These are phyloP conservation scores for Arthrinium puccinioides DNA, from an alignment of 2,329 filamentous ascomycete genomes.

Conservation along the genomic window DNA sequence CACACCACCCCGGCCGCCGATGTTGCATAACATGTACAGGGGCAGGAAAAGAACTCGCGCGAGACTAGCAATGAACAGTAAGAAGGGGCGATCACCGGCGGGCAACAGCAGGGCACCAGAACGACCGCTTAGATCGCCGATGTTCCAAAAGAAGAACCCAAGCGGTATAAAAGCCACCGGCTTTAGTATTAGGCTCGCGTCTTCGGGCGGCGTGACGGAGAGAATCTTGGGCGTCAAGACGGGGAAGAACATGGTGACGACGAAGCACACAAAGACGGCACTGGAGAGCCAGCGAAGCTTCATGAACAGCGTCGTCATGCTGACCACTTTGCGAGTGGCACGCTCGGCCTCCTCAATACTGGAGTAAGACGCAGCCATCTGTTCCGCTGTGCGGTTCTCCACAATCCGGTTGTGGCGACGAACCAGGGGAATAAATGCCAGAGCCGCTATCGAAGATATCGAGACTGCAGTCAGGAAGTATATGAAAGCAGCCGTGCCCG, in stretches of 20 bases:
- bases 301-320: conserved; percentile 58
- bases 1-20: conserved; percentile 66
- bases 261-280: conserved; percentile 76
- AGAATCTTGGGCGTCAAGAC: conserved; percentile 73
- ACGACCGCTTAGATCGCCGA: conserved; percentile 76
- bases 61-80: conserved; percentile 62
- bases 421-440: conserved; percentile 69
- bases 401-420: conserved; percentile 49
- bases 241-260: conserved; percentile 88
- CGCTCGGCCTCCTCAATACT: conserved; percentile 47
- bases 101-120: conserved; percentile 53
- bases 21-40: conserved; percentile 84
- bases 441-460: conserved; percentile 62
- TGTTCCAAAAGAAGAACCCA: conserved; percentile 88
- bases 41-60: conserved; percentile 67
- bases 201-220: conserved; percentile 29
- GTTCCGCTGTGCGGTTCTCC: conserved; percentile 38
- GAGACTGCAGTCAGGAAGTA: conserved; percentile 86
- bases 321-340: conserved; percentile 38
- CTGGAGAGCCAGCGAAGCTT: conserved; percentile 74
- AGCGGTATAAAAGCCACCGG: conserved; percentile 80
- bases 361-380: conserved; percentile 41
- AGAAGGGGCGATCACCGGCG: conserved; percentile 50
- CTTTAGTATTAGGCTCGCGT: conserved; percentile 54
- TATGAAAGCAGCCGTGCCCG: conserved; percentile 67